Percentiles rank a stretch among this genome's conserved stretches.
phyloP scores from a whole-genome alignment of 2,329 filamentous ascomycete species.

The Sarocladiaceae sp. region DNA sequence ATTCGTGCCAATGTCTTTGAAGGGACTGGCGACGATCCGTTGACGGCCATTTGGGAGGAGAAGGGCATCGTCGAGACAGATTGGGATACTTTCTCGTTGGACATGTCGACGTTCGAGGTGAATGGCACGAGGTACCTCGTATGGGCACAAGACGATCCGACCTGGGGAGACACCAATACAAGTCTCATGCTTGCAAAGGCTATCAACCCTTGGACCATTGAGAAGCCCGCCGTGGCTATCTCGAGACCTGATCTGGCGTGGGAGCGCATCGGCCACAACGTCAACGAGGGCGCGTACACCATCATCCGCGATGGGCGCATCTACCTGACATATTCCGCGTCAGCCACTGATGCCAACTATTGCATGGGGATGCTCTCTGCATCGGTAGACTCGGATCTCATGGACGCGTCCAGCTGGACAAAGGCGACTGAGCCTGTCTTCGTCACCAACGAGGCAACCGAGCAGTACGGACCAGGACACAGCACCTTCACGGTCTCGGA shows the following conservation, averaged over 20 bases:
- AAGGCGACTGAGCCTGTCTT: conserved; percentile 21
- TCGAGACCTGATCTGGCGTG: conserved; percentile 14
- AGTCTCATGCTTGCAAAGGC: conserved; percentile 20
- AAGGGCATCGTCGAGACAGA: conserved; percentile 22
- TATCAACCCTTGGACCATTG: conserved; percentile 22
- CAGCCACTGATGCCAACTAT: conserved; percentile 21
- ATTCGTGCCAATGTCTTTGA: conserved; percentile 23
- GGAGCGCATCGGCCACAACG: conserved; percentile 17
- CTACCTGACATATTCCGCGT: conserved; percentile 16
- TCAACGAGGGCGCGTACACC: conserved; percentile 16
- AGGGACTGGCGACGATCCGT: conserved; percentile 20
- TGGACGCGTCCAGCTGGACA: conserved; percentile 19
- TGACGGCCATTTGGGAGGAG: conserved; percentile 21
- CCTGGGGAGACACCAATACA: conserved; percentile 17
- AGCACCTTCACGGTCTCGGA: conserved; percentile 23
- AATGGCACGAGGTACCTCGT: conserved; percentile 22
- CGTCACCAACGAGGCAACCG: conserved; percentile 19
- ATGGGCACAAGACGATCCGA: conserved; percentile 24
- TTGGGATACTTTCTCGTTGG: conserved; percentile 24
- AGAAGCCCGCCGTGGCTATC: conserved; percentile 16
- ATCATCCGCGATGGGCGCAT: conserved; percentile 14
- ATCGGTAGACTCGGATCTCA: conserved; percentile 15
- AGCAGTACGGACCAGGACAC: conserved; percentile 23
- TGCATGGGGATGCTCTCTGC: conserved; percentile 21
- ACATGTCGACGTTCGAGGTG: conserved; percentile 21